Percentiles rank a stretch among this genome's conserved stretches.
These are phyloP conservation scores for Nitzschia inconspicua DNA, from an alignment of 108 stramenopile species.

Conservation along the genomic window DNA sequence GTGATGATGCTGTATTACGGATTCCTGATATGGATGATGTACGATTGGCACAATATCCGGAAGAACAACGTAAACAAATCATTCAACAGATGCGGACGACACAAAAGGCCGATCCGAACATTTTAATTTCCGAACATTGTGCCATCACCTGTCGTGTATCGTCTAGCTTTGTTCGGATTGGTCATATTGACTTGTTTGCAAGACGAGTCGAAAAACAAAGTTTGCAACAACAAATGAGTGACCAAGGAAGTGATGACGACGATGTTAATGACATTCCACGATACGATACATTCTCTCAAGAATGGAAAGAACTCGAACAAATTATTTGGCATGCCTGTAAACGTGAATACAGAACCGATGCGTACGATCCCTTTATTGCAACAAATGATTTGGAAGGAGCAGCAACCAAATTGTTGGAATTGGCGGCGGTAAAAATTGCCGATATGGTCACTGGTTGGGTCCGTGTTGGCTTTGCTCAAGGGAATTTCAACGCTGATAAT, in stretches of 20 bases:
- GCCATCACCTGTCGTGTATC: slow-evolving; percentile 88
- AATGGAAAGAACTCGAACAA: slow-evolving; percentile 70
- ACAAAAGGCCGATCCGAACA: slow-evolving; percentile 73
- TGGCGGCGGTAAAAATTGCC: slow-evolving; percentile 48
- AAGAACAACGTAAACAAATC: slow-evolving; percentile 49
- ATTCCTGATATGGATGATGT: slow-evolving; percentile 67
- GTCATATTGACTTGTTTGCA: slow-evolving; percentile 85
- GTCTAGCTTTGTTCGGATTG: slow-evolving; percentile 73
- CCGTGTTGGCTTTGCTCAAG: slow-evolving; percentile 95
- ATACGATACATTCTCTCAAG: no score
- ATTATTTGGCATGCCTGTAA: slow-evolving; percentile 82
- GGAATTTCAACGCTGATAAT: slow-evolving; percentile 96
- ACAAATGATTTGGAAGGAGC: slow-evolving; percentile 48
- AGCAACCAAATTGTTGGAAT: slow-evolving; percentile 50
- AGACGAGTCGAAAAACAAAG: slow-evolving; percentile 61
- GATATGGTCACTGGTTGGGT: slow-evolving; percentile 82
- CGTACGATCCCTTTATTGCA: slow-evolving; percentile 54
- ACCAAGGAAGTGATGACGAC: no score
- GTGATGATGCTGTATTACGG: slow-evolving; percentile 29
- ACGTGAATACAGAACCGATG: slow-evolving; percentile 64
- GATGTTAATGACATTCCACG: no score
- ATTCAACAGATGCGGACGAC: slow-evolving; percentile 54
- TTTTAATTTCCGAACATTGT: slow-evolving; percentile 70
- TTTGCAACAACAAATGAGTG: no score
- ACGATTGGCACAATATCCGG: slow-evolving; percentile 59